Percentiles rank a stretch among this genome's conserved stretches.
phyloP scores from a whole-genome alignment of 352 stramenopile genomes.

The Globisporangium polare region DNA sequence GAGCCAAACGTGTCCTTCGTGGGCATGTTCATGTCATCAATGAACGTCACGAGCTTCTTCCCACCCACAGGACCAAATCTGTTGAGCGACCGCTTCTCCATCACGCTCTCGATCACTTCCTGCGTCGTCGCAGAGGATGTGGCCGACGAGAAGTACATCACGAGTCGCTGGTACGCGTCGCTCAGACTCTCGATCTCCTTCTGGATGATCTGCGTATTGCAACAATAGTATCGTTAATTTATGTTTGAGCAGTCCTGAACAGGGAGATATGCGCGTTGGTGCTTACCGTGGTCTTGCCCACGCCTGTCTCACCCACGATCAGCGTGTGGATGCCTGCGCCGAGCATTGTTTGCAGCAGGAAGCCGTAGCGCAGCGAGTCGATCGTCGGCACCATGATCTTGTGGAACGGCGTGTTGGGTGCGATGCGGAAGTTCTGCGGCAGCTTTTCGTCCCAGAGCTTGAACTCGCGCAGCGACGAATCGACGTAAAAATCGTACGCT shows the following conservation, averaged over 20 bases:
- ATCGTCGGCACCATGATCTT: conserved; percentile 88
- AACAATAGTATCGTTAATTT: no score
- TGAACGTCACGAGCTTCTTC: conserved; percentile 90
- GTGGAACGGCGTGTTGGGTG: conserved; percentile 70
- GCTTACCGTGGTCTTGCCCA: conserved; percentile 89
- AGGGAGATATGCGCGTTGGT: no score
- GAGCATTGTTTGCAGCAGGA: conserved; percentile 77
- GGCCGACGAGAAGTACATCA: conserved; percentile 91
- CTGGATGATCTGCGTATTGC: no score
- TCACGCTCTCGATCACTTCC: conserved; percentile 88
- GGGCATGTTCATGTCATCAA: conserved; percentile 93
- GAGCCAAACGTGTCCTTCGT: conserved; percentile 89
- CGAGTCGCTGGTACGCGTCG: conserved; percentile 68
- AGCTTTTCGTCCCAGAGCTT: conserved; percentile 86
- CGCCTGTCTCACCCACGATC: conserved; percentile 88
- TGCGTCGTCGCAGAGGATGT: conserved; percentile 85
- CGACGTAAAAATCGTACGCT: conserved; percentile 92
- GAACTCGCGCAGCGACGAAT: conserved; percentile 69
- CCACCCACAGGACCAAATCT: conserved; percentile 82
- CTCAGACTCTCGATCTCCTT: conserved; percentile 78
- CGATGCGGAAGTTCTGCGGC: conserved; percentile 67
- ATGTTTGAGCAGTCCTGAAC: no score
- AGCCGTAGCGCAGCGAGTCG: conserved; percentile 81
- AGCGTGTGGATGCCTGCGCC: conserved; percentile 70
- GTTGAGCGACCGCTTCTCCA: conserved; percentile 90